These are phyloP conservation scores for Yamadazyma atmosphaerica DNA, from an alignment of 1,139 yeast species.

Conservation along the genomic window DNA sequence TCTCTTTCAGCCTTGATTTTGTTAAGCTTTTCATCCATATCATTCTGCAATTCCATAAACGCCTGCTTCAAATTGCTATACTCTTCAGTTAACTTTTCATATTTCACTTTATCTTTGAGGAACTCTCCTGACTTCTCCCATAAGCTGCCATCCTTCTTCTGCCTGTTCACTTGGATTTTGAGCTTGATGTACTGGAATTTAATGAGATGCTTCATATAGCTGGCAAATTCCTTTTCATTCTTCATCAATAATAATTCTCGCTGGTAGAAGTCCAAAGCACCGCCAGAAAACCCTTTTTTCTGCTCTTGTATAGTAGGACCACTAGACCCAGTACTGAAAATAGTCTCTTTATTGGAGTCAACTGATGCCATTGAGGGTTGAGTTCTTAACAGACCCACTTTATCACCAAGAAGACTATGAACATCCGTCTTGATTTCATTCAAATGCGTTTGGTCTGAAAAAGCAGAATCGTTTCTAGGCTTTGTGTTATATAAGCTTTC, in stretches of 20 bases:
- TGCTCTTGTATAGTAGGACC: slow-evolving; percentile 7
- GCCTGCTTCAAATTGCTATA: slow-evolving; percentile 10
- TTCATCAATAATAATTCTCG: slow-evolving; percentile 58
- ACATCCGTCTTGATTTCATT: slow-evolving; percentile 6
- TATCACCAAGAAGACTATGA: slow-evolving; percentile 12
- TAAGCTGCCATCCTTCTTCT: slow-evolving; percentile 13
- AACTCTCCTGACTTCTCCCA: slow-evolving; percentile 3
- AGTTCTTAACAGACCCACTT: slow-evolving; percentile 5
- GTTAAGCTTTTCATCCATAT: slow-evolving; percentile 12
- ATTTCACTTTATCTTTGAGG: slow-evolving; percentile 10
- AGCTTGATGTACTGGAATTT: slow-evolving; percentile 46
- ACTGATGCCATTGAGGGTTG: slow-evolving; percentile 15
- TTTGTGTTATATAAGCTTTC: slow-evolving; percentile 30
- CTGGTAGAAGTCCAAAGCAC: slow-evolving; percentile 46
- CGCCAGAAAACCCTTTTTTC: slow-evolving; percentile 17
- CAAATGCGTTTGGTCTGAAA: neutral
- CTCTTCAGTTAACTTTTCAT: slow-evolving; percentile 16
- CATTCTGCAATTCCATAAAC: slow-evolving; percentile 6
- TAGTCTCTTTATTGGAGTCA: slow-evolving; percentile 14
- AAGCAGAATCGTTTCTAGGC: slow-evolving; percentile 3
- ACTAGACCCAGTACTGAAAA: slow-evolving; percentile 6
- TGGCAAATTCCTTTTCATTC: slow-evolving; percentile 65
- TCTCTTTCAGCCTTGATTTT: slow-evolving; percentile 21
- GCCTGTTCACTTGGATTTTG: slow-evolving; percentile 26
- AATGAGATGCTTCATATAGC: slow-evolving; percentile 53